Conservation (phyloP, 768 basidiomycete species). For the Xanthoconium purpureum region DNA sequence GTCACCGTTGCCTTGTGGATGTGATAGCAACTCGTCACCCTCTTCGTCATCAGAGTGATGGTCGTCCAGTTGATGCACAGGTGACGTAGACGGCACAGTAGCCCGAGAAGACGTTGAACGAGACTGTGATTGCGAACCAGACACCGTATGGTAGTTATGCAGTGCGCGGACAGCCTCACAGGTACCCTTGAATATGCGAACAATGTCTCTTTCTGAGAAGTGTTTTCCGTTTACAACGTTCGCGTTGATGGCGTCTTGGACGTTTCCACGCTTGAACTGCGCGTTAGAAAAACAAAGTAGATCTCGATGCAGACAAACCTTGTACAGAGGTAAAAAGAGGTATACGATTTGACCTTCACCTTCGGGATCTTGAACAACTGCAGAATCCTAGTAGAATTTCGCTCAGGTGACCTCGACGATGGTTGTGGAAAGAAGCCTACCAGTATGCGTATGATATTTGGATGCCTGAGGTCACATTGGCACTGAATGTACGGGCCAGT, state of each 20-base stretch:
- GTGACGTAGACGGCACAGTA: constrained; percentile 23
- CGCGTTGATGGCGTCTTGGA: constrained; percentile 91
- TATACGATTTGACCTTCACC: constrained; percentile 95
- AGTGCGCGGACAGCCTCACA: constrained; percentile 93
- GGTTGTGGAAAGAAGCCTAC: constrained; percentile 36
- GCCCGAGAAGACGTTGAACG: constrained; percentile 15
- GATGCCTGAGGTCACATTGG: constrained; percentile 55
- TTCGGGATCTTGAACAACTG: constrained; percentile 89
- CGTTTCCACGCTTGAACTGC: constrained; percentile 71
- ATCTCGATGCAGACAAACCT: constrained; percentile 43
- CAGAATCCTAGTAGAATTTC: constrained; percentile 65
- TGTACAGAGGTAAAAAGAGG: constrained; percentile 91
- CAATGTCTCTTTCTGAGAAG: constrained; percentile 85
- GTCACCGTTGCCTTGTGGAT: constrained; percentile 63
- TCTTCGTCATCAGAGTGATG: constrained; percentile 53
- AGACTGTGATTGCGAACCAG: constrained; percentile 23
- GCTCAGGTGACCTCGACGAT: not conserved
- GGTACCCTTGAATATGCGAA: constrained; percentile 88
- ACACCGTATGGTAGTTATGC: constrained; percentile 76
- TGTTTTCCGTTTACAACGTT: constrained; percentile 79
- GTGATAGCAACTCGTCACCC: constrained; percentile 69
- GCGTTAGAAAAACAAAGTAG: not conserved
- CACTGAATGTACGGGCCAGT: not conserved
- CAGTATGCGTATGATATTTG: constrained; percentile 94
- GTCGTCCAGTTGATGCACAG: constrained; percentile 13